phyloP scores from a whole-genome alignment of 179 eudicot genomes.

The Carnegiea gigantea region DNA sequence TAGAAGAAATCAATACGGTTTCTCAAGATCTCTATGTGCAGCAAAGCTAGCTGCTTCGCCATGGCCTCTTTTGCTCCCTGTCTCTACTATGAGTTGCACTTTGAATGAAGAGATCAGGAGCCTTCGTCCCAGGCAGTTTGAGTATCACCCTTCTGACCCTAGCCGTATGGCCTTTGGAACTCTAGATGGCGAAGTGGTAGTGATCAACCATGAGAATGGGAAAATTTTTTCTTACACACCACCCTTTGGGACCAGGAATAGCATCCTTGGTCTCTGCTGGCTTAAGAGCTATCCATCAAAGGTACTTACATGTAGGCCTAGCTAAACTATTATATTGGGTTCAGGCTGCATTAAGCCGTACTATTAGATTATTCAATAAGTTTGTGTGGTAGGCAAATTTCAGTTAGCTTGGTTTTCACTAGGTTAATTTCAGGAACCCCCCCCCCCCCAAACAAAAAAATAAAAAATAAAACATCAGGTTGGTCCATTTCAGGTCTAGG shows the following conservation, averaged over 20 bases:
- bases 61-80: constrained; percentile 64
- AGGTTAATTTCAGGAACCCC: background rate
- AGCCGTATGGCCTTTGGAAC: constrained; percentile 95
- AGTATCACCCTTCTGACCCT: constrained; percentile 84
- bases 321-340: too few relatives aligned
- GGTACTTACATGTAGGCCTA: constrained; percentile 37
- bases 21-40: constrained; percentile 76
- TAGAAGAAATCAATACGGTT: constrained; percentile 47
- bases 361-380: too few relatives aligned
- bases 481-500: too few relatives aligned
- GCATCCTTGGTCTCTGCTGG: constrained; percentile 91
- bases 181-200: constrained; percentile 87
- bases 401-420: background rate
- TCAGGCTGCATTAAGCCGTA: too few relatives aligned
- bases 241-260: constrained; percentile 67
- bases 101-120: constrained; percentile 50
- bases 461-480: too few relatives aligned
- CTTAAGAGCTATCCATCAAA: constrained; percentile 78
- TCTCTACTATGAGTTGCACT: constrained; percentile 44
- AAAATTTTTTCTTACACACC: constrained; percentile 64
- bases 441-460: too few relatives aligned
- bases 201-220: constrained; percentile 83
- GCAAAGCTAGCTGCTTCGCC: constrained; percentile 76
- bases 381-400: too few relatives aligned
- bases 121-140: constrained; percentile 89